Base-by-base conservation (phyloP, 2,329 filamentous ascomycete species). In the Metarhizium anisopliae region DNA sequence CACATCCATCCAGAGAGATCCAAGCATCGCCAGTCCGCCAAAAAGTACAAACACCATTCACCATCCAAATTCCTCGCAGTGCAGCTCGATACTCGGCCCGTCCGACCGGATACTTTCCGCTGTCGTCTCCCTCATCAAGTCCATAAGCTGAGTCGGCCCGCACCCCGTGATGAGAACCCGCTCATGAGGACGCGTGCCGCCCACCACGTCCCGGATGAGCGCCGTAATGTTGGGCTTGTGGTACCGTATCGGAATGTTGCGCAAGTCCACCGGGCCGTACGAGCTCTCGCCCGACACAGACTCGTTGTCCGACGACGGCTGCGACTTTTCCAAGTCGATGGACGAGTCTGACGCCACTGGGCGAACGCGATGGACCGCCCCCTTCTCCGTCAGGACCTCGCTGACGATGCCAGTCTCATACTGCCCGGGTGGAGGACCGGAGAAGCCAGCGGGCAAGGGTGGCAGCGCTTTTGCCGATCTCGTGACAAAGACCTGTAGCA, bases 21-120 rank as follows among this genome's bases (percentile, higher is more conserved):
- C 38, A 14, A 13, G 38, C 38, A 40, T 40, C 38, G 10, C 14
- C 8, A 40, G 38, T 40, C 5, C 14, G 38, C 5, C 38, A 40
- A 35, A 35, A 11, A 2, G 4, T 40, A 2, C 13, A 40, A 13
- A 2, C 13, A 11, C n/a, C 13, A 30, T 29, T 64, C 59, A 75
- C 73, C 73, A 76, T 5, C 69, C 74, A 63, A 78, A 78, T 47
- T 74, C 67, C 64, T 79, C 77, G 53, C 73, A 74, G 64, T 79
- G 76, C 14, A 79, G 64, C 59, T 77, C 76, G 3, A 80, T 64
- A 30, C 71, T 70, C 2, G 76, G 74, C 1, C 76, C 75, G 7
- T 69, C 66, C 0, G 64, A 53, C 25, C 63, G 67, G 50, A 79
- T 77, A 54, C 66, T 69, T 13, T 61, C 61, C 1, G 74, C 72